Evolutionary conservation across 1,284 basidiomycete species (phyloP).

Genomic region (Trichosporon sp.): DNA sequence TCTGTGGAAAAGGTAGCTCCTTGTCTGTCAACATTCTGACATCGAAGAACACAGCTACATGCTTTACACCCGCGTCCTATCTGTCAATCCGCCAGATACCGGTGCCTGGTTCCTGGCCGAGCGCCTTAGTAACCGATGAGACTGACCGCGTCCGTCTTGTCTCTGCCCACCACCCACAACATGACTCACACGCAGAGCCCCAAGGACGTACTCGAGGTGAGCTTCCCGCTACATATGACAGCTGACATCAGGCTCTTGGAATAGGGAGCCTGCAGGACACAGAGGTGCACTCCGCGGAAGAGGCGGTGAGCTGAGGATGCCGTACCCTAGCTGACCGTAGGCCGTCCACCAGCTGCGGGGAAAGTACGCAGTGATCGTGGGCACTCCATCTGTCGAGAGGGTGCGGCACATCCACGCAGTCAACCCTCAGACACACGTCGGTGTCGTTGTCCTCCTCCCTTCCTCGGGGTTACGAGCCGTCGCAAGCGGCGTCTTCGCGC

Average conservation of each 20-base stretch:
- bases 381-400: slow-evolving; percentile 1
- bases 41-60: too few relatives aligned
- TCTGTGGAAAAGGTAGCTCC: too few relatives aligned
- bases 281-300: background rate
- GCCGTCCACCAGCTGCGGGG: background rate
- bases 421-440: slow-evolving; percentile 10
- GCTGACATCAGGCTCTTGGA: background rate
- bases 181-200: background rate
- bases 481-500: slow-evolving; percentile 5
- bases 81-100: background rate
- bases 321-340: background rate
- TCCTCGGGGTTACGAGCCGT: background rate
- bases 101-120: background rate
- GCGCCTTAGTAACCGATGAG: background rate
- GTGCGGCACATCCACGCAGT: background rate
- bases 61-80: too few relatives aligned
- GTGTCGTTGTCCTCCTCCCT: slow-evolving; percentile 6
- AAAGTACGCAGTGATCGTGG: slow-evolving; percentile 2
- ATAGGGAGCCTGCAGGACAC: background rate
- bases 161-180: background rate
- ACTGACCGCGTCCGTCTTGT: background rate
- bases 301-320: background rate
- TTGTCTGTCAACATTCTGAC: too few relatives aligned
- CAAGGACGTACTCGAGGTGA: background rate
- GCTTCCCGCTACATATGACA: background rate